Evolutionary conservation across 805 yeast species (phyloP), one percentile per base, ranked within the genome.

Genomic region (Hanseniaspora pseudoguilliermondii): DNA sequence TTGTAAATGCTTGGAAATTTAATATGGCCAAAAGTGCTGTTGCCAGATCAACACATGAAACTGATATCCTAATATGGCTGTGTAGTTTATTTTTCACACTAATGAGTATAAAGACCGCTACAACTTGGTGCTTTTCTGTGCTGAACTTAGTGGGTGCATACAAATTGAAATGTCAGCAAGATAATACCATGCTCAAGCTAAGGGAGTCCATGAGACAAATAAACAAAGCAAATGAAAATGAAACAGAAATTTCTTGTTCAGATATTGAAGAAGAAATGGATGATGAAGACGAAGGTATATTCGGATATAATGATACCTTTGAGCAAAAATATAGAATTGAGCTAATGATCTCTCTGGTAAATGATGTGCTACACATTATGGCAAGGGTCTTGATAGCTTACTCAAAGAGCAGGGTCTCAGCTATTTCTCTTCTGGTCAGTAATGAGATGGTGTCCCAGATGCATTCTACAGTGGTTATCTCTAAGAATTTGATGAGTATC

Each of bases 151-250:
- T 63, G 59, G 69, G 42, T 36, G 55, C 76, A 76, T 39, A 69
- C 55, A 39, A 58, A 58, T 49, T 42, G 15, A 55, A 43, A 32
- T 29, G 21, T 59, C 20, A 63, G 64, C 70, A 60, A 62, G 8
- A 80, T 86, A 20, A 77, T 80, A 47, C 74, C 79, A 3, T 80
- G 80, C 61, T 69, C 85, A 42, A 73, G 83, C 54, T 90, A 89
- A 0, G 82, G 86, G 65, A 93, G 86, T 63, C 83, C 83, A 63
- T 82, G 84, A 2, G 71, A 86, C 57, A 71, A 83, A 58, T 76
- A 78, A 23, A 73, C 83, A 35, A 82, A 80, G 47, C 5, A 10
- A 32, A 32, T 32, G 35, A 32, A 32, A 32, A 32, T 32, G 35
- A 32, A 32, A 32, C 35, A 32, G 35, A 32, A 10, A 10, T 5